Percentiles rank a stretch among this genome's conserved stretches.
phyloP scores from a whole-genome alignment of 768 basidiomycete species.

The Pholiota conissans region DNA sequence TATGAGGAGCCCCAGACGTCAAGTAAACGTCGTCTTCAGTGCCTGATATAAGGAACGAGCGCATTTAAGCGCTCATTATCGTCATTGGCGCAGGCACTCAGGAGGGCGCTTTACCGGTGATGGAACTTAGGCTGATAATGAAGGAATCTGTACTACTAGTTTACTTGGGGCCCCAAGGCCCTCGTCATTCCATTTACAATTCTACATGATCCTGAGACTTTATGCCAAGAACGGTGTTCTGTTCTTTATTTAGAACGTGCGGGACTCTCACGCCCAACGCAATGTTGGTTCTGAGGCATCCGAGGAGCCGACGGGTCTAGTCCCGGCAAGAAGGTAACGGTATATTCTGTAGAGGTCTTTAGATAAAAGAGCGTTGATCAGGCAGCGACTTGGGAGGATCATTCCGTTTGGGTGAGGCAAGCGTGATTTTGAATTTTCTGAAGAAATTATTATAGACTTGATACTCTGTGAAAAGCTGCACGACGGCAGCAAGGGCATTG shows the following conservation, averaged over 20 bases:
- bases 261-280: not conserved
- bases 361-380: not conserved
- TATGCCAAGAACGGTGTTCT: not conserved
- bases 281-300: not conserved
- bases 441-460: too few relatives aligned
- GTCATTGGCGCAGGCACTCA: not conserved
- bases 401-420: not conserved
- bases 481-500: too few relatives aligned
- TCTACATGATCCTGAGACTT: not conserved
- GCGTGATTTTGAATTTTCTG: too few relatives aligned
- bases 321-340: not conserved
- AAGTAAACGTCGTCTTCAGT: not conserved
- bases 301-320: not conserved
- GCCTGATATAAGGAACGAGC: not conserved
- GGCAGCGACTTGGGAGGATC: not conserved
- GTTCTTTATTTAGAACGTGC: not conserved
- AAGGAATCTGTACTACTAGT: slow-evolving; percentile 1
- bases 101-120: not conserved
- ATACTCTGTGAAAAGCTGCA: too few relatives aligned
- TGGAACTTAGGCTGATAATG: not conserved
- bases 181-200: not conserved
- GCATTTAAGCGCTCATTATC: slow-evolving; percentile 1
- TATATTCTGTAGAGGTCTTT: not conserved
- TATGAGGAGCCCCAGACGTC: not conserved
- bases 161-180: slow-evolving; percentile 1